phyloP scores from a whole-genome alignment of 1,284 basidiomycete genomes.

The Irpex sp. region DNA sequence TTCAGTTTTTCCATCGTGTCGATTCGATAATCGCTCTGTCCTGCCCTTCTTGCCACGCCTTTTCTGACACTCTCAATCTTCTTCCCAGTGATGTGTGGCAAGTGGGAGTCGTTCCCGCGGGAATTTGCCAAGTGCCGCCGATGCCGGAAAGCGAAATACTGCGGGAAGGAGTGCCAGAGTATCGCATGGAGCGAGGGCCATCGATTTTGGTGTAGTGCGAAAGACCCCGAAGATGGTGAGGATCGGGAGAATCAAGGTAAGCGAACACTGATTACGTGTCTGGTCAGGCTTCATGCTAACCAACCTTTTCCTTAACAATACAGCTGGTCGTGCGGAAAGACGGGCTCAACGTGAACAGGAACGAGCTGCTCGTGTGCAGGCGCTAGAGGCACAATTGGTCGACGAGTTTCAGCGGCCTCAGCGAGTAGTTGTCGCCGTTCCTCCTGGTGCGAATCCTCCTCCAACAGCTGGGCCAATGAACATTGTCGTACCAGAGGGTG shows the following conservation, averaged over 20 bases:
- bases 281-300: neutral
- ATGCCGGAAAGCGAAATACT: constrained; percentile 98
- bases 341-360: constrained; percentile 25
- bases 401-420: neutral
- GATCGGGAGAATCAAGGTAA: constrained; percentile 24
- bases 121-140: constrained; percentile 97
- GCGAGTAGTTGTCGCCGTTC: constrained; percentile 1
- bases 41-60: neutral
- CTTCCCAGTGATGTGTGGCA: constrained; percentile 81
- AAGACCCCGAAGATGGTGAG: constrained; percentile 64
- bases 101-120: constrained; percentile 90
- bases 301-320: neutral
- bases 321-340: constrained; percentile 20
- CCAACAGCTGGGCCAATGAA: neutral
- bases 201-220: constrained; percentile 83
- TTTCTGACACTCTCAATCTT: neutral
- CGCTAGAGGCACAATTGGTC: neutral
- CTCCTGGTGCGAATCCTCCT: constrained; percentile 1
- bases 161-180: constrained; percentile 96
- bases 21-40: too few species aligned
- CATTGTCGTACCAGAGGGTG: neutral
- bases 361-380: constrained; percentile 17
- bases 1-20: constrained; percentile 7
- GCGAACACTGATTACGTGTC: constrained; percentile 7
- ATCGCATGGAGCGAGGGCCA: constrained; percentile 98